These are phyloP conservation scores for Pseudoscleropodium purum DNA, from an alignment of 225 moss, liverwort and hornwort species.

Conservation along the genomic window DNA sequence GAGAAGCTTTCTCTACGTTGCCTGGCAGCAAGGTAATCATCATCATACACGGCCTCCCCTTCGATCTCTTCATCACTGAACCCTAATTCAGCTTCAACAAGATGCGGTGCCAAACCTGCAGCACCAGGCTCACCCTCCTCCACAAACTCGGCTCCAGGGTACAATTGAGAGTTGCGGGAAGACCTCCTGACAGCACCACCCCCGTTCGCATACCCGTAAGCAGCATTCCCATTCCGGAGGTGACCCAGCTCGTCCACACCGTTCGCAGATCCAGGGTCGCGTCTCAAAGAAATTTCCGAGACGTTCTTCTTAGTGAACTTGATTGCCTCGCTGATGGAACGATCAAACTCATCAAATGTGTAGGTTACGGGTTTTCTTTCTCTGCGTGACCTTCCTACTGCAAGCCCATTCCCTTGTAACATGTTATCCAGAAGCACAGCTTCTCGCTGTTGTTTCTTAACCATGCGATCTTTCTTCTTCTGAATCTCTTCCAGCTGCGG, in stretches of 20 bases:
- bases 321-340: slow-evolving; percentile 95
- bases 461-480: slow-evolving; percentile 82
- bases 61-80: slow-evolving; percentile 93
- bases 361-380: slow-evolving; percentile 95
- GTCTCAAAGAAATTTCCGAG: slow-evolving; percentile 49
- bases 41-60: slow-evolving; percentile 95
- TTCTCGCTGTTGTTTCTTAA: slow-evolving; percentile 90
- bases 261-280: slow-evolving; percentile 40
- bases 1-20: slow-evolving; percentile 37
- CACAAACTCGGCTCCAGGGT: slow-evolving; percentile 28
- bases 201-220: slow-evolving; percentile 18
- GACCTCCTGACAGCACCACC: slow-evolving; percentile 41
- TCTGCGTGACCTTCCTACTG: slow-evolving; percentile 85
- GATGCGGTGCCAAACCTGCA: slow-evolving; percentile 29
- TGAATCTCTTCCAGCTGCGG: slow-evolving; percentile 89
- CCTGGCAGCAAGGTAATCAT: slow-evolving; percentile 70
- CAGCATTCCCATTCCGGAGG: slow-evolving; percentile 32
- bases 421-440: slow-evolving; percentile 76
- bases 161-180: slow-evolving; percentile 49
- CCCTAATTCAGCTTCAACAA: slow-evolving; percentile 34
- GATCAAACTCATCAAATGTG: slow-evolving; percentile 95
- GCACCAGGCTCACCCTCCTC: slow-evolving; percentile 5
- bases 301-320: slow-evolving; percentile 83
- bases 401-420: slow-evolving; percentile 74
- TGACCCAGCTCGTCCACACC: slow-evolving; percentile 28